phyloP scores from a whole-genome alignment of 2,329 filamentous ascomycete species.

The Eurotiales sp. region DNA sequence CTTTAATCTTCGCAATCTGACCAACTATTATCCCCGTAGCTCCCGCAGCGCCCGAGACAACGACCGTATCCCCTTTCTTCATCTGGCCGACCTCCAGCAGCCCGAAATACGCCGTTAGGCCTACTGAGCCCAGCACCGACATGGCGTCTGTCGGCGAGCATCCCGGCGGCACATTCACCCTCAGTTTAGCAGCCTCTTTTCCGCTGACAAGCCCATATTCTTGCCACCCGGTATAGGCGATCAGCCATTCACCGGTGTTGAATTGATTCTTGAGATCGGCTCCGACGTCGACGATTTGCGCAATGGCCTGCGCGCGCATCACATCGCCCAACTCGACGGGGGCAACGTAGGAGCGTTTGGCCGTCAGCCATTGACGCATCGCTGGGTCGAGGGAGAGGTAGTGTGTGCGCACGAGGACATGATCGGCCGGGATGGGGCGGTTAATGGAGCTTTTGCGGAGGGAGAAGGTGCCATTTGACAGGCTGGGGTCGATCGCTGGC shows the following conservation, averaged over 20 bases:
- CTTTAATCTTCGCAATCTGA: conserved; percentile 73
- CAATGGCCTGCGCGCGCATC: conserved; percentile 63
- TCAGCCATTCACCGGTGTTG: conserved; percentile 45
- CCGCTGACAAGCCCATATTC: conserved; percentile 60
- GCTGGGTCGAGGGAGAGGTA: conserved; percentile 70
- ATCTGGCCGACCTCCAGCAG: conserved; percentile 65
- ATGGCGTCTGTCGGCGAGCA: conserved; percentile 58
- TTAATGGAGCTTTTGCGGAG: conserved; percentile 26
- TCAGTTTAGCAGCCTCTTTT: conserved; percentile 41
- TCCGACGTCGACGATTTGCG: conserved; percentile 57
- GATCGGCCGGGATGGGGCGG: conserved; percentile 43
- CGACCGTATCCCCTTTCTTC: conserved; percentile 67
- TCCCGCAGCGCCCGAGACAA: conserved; percentile 73
- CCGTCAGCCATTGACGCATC: conserved; percentile 69
- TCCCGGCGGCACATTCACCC: conserved; percentile 43
- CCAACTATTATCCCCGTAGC: conserved; percentile 73
- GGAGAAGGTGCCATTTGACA: conserved; percentile 32
- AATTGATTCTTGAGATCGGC: conserved; percentile 33
- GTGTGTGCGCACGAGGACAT: conserved; percentile 58
- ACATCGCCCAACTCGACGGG: conserved; percentile 64
- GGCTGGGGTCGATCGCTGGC: conserved; percentile 34
- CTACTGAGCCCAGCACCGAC: conserved; percentile 62
- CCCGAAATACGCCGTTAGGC: conserved; percentile 73
- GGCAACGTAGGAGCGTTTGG: conserved; percentile 60
- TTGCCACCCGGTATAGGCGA: conserved; percentile 58